Evolutionary conservation across 2,329 filamentous ascomycete species (phyloP).

Genomic region (Emericellopsis atlantica): DNA sequence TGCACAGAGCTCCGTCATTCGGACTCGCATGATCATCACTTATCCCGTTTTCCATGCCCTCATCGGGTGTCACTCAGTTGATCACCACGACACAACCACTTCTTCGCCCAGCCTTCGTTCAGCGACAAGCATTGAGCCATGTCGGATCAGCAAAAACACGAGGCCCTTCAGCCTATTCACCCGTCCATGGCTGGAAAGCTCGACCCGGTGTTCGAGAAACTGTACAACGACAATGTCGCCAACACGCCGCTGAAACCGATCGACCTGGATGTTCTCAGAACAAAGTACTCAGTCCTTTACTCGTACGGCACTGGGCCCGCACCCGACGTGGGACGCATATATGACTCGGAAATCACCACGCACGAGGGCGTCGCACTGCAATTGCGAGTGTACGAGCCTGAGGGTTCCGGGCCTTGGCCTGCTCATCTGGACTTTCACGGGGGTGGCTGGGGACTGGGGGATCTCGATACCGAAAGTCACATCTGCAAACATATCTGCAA

Average conservation of each 20-base stretch:
- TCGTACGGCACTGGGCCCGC: conserved; percentile 29
- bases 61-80: no score
- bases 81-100: no score
- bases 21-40: no score
- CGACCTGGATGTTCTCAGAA: conserved; percentile 22
- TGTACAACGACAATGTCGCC: conserved; percentile 32
- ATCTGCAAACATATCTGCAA: conserved; percentile 33
- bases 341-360: conserved; percentile 21
- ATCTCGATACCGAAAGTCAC: conserved; percentile 33
- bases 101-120: no score
- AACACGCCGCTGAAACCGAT: conserved; percentile 24
- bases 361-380: conserved; percentile 16
- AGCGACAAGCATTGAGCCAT: no score
- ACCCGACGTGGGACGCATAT: conserved; percentile 23
- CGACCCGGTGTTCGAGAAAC: conserved; percentile 30
- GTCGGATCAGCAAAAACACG: conserved; percentile 13
- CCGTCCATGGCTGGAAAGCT: conserved; percentile 30
- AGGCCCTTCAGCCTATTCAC: conserved; percentile 34
- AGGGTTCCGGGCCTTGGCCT: conserved; percentile 20
- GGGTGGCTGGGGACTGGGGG: conserved; percentile 35
- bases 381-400: conserved; percentile 31
- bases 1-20: no score
- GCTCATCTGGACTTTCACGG: conserved; percentile 37
- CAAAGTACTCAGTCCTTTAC: conserved; percentile 29
- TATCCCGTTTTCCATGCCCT: no score